A percentile compares a stretch with the other conserved stretches of the same genome.
Conservation (phyloP, 1,284 basidiomycete species). For the Exobasidium rhododendri region DNA sequence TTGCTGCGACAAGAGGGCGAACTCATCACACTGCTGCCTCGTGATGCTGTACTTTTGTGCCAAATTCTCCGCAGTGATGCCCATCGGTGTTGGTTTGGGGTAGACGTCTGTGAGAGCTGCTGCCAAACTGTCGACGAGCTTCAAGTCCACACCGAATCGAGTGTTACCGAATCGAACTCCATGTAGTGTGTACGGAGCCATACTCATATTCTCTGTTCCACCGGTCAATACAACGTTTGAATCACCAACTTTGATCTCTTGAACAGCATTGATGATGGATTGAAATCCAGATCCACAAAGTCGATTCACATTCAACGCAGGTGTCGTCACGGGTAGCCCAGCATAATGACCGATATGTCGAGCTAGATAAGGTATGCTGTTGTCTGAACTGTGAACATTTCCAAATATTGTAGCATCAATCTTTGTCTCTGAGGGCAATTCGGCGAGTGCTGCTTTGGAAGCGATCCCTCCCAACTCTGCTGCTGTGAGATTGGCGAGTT, state of each 20-base stretch:
- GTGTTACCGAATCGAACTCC: constrained; percentile 55
- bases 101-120: constrained; percentile 61
- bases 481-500: constrained; percentile 46
- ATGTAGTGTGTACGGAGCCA: constrained; percentile 65
- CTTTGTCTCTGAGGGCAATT: constrained; percentile 56
- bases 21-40: constrained; percentile 75
- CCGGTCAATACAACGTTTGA: constrained; percentile 80
- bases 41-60: constrained; percentile 79
- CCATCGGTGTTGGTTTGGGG: constrained; percentile 60
- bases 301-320: constrained; percentile 64
- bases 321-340: constrained; percentile 63
- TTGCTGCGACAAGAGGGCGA: constrained; percentile 55
- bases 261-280: constrained; percentile 85
- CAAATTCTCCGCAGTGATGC: constrained; percentile 78
- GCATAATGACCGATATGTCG: constrained; percentile 87
- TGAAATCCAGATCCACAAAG: constrained; percentile 97
- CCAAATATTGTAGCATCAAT: constrained; percentile 57
- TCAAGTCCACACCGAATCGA: constrained; percentile 60
- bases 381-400: constrained; percentile 47
- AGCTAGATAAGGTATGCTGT: constrained; percentile 83
- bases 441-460: constrained; percentile 60
- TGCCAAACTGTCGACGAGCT: constrained; percentile 62
- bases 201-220: constrained; percentile 97
- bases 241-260: constrained; percentile 83
- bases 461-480: constrained; percentile 60